phyloP scores from a whole-genome alignment of 257 asterid genomes.

The Forsythia viridissima region DNA sequence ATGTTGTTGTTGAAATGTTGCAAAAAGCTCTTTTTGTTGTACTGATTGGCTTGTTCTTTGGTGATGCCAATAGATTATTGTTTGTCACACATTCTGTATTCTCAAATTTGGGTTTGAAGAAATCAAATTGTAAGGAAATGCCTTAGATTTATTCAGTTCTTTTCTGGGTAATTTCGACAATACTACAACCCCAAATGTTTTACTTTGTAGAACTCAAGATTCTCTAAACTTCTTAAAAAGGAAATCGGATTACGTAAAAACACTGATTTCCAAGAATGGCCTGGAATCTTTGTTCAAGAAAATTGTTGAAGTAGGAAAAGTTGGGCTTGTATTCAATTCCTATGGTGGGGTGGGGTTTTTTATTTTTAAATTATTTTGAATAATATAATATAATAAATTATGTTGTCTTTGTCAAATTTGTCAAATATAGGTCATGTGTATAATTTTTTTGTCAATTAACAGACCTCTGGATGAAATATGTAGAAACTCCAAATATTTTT shows the following conservation, averaged over 20 bases:
- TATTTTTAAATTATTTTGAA: too few relatives aligned
- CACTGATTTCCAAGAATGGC: conserved; percentile 20
- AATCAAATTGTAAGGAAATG: conserved; percentile 25
- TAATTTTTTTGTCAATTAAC: too few relatives aligned
- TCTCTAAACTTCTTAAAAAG: conserved; percentile 26
- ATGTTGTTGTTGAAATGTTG: too few relatives aligned
- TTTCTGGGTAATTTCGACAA: conserved; percentile 33
- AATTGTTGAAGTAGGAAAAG: conserved; percentile 32
- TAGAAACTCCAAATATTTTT: too few relatives aligned
- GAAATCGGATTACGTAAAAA: conserved; percentile 36
- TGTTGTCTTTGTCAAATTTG: too few relatives aligned
- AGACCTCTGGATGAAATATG: too few relatives aligned
- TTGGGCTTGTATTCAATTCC: conserved; percentile 36
- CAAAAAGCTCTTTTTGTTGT: too few relatives aligned
- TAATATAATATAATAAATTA: too few relatives aligned
- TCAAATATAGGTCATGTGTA: too few relatives aligned
- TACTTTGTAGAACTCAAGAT: conserved; percentile 14
- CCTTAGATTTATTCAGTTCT: conserved; percentile 40
- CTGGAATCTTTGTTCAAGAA: conserved; percentile 24
- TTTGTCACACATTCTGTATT: conserved; percentile 11
- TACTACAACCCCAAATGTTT: not conserved
- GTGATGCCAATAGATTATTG: conserved; percentile 2
- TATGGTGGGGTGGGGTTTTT: conserved; percentile 1
- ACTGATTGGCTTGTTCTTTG: conserved; percentile 16
- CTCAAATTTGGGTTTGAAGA: conserved; percentile 21